Evolutionary conservation across 306 rosid species (phyloP), one percentile per base, ranked within the genome.

Genomic region (Vachellia pachyceras): DNA sequence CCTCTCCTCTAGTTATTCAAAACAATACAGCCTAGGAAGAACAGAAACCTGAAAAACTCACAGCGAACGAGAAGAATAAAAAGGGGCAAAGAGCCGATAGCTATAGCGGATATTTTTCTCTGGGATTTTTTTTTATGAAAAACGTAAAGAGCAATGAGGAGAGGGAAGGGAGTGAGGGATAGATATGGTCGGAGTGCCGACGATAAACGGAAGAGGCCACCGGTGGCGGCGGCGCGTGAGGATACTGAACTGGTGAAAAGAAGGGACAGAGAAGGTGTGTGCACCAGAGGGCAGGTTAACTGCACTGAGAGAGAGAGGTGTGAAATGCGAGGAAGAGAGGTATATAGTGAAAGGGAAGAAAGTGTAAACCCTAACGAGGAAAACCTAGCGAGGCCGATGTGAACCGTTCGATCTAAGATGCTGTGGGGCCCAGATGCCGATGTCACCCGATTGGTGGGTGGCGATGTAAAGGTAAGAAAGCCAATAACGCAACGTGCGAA

Each of bases 1-100:
- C 97, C 99, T 89, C 99, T 92, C 99, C 97, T 94, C 99, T 84
- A 71, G 84, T 90, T 92, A 92, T 91, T 87, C 39, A 7, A 75
- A 83, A 80, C 80, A 69, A 71, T 52, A 77, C 80, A 90, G 80
- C 90, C 89, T 20, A 69, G 73, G 54, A 69, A 69, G 54, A 42
- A 42, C n/a, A n/a, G 6, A 45, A 23, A 14, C 75, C 72, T 23
- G 25, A 22, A 45, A 7, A 22, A 23, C 74, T 25, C 75, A 84
- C 76, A 25, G 72, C n/a, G 46, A 77, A 69, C 65, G 64, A 39
- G 78, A 76, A 46, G 29, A 78, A 78, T 3, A 60, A 60, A 80
- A 39, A 15, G 33, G 13, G 52, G 52, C 55, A 22, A 23, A 69
- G 5, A 72, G 36, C 69, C n/a, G 12, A 13, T 44, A 44, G 58